phyloP scores from a whole-genome alignment of 768 basidiomycete species.

The Galerina sulciceps region DNA sequence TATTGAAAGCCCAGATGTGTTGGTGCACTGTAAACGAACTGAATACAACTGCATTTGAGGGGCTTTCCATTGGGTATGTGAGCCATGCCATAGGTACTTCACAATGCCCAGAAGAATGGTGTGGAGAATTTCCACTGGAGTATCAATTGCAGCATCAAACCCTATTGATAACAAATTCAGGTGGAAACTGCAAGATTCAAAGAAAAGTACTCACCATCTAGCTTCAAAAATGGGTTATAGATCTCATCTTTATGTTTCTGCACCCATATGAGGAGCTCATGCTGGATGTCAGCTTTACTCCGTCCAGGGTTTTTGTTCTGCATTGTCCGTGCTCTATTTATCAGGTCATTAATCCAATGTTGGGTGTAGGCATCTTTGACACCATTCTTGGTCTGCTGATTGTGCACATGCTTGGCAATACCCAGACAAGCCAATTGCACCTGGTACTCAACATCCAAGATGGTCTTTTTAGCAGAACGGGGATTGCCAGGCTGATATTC shows the following conservation, averaged over 20 bases:
- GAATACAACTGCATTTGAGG: conserved; percentile 29
- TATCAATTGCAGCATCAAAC: conserved; percentile 34
- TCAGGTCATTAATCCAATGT: conserved; percentile 39
- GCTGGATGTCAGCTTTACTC: conserved; percentile 21
- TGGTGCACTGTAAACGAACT: conserved; percentile 34
- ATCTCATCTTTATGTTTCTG: conserved; percentile 21
- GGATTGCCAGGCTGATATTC: conserved; percentile 23
- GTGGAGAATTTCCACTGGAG: conserved; percentile 48
- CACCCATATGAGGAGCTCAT: conserved; percentile 32
- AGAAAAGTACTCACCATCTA: conserved; percentile 24
- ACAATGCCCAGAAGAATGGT: conserved; percentile 44
- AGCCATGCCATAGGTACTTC: conserved; percentile 46
- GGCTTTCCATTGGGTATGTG: conserved; percentile 33
- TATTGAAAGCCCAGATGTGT: conserved; percentile 31
- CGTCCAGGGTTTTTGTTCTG: conserved; percentile 20
- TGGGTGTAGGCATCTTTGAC: conserved; percentile 44
- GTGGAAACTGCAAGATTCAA: neutral
- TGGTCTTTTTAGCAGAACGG: conserved; percentile 22
- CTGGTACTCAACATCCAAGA: conserved; percentile 32
- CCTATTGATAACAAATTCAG: conserved; percentile 18
- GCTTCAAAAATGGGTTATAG: conserved; percentile 34
- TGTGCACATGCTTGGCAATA: conserved; percentile 28
- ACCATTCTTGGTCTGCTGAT: conserved; percentile 35
- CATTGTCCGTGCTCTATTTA: conserved; percentile 22
- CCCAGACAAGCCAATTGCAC: conserved; percentile 34